Base-by-base conservation (phyloP, 2,329 filamentous ascomycete species). In the Hypoxylon sp. region DNA sequence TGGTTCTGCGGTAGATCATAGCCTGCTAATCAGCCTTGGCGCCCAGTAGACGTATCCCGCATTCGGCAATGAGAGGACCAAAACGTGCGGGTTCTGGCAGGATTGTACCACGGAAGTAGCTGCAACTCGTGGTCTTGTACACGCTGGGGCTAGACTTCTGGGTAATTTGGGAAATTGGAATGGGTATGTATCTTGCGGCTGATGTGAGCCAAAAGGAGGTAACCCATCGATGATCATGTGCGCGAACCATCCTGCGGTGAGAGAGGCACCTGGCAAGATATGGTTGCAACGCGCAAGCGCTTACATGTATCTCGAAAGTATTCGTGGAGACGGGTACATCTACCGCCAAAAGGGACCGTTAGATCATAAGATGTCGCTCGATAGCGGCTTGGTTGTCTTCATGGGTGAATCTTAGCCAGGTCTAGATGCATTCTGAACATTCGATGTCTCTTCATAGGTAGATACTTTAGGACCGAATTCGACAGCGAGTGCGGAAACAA, bases 191-290 rank as follows among this genome's bases (percentile, higher is more conserved):
- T 57, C 43, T 65, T 70, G 68, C 68, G 68, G 68, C 68, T 70
- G 68, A 70, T 70, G 68, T 70, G 68, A 68, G 65, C 38, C 23
- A 64, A 55, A 70, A 57, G 49, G 63, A 63, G 65, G 62, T 69
- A 53, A 30, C 65, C 65, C 53, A 62, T 69, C 55, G 65, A 17
- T 65, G 65, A 64, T 70, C 63, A 69, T 70, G 65, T 68, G 68
- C 66, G 38, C 57, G 57, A 64, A 32, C 56, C 53, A 66, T 66
- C 62, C 60, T 71, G 68, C 68, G 68, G 68, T 71, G 68, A 71
- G 66, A 51, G 45, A 66, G 63, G 68, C n/a, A n/a, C n/a, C n/a
- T n/a, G n/a, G n/a, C 63, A 64, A 32, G 55, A 57, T 38, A 57
- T 56, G 63, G 63, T 69, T 68, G 60, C 63, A 69, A 71, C 62